Base-by-base conservation (phyloP, 257 asterid species). In the Cinchona pubescens region DNA sequence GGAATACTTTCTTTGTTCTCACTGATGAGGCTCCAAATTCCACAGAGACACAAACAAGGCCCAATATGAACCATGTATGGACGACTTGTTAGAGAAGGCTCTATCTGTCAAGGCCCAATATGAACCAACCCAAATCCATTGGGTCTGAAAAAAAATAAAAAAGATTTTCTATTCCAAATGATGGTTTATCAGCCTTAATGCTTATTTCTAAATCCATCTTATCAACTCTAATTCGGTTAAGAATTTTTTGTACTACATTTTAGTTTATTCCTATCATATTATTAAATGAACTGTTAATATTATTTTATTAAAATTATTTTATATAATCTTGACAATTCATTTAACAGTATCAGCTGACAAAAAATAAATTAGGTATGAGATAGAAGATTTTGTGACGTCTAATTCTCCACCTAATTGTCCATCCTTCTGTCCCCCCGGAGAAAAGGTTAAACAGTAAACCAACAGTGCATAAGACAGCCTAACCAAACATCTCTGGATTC, bases 111-210 rank as follows among this genome's bases (percentile, higher is more conserved):
- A 5, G 53, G 66, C 53, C 66, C 75, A 53, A 53, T 11, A 4
- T 53, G 4, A 71, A 15, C 75, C 75, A 71, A 51, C 73, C 72
- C 30, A 45, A 67, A 25, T 49, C 56, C 56, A 25, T n/a, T 58
- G 35, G 35, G 35, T 19, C 27, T 21, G 27, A 63, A 63, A 21
- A 7, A 7, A 63, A 34, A 23, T 7, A 34, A 5, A 30, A 16
- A 16, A 16, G 15, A 34, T 34, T 34, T 23, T 46, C 53, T 1
- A 46, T 15, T 4, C 19, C 7, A 7, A 4, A 40, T 4, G 5
- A 4, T 40, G 45, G 45, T 40, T 40, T 40, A 1, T 55, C 61
- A 19, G 61, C 61, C 23, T 19, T 8, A 25, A n/a, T 19, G 23
- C 25, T 55, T n/a, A n/a, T 59, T 30, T 58, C 34, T n/a, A 34